Evolutionary conservation across 2,329 filamentous ascomycete genomes (phyloP).

Genomic region (Nigrospora oryzae): DNA sequence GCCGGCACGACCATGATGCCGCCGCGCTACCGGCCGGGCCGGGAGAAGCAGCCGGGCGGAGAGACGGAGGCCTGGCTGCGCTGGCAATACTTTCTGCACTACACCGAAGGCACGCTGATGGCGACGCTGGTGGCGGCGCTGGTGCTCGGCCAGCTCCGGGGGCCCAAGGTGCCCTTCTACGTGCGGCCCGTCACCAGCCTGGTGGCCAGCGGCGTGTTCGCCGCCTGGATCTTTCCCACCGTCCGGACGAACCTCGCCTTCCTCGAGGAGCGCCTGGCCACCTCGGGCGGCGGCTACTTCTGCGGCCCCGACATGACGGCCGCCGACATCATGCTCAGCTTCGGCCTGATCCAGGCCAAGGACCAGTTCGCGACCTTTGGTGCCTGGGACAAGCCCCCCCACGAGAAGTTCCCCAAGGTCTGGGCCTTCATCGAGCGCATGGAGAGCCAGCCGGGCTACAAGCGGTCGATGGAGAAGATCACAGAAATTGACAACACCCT

Average conservation of each 20-base stretch:
- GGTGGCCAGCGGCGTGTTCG: slow-evolving; percentile 33
- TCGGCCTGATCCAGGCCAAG: slow-evolving; percentile 37
- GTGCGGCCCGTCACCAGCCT: slow-evolving; percentile 40
- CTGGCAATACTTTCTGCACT: slow-evolving; percentile 69
- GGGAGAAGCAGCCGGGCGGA: slow-evolving; percentile 47
- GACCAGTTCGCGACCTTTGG: slow-evolving; percentile 29
- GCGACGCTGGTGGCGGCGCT: slow-evolving; percentile 13
- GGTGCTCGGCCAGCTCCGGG: slow-evolving; percentile 27
- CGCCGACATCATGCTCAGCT: slow-evolving; percentile 46
- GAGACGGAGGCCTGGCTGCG: slow-evolving; percentile 54
- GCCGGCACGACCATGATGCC: slow-evolving; percentile 40
- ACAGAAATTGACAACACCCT: slow-evolving; percentile 36
- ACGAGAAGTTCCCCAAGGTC: slow-evolving; percentile 31
- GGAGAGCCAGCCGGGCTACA: slow-evolving; percentile 37
- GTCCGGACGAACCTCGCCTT: slow-evolving; percentile 37
- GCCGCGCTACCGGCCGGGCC: slow-evolving; percentile 45
- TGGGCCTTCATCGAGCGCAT: slow-evolving; percentile 37
- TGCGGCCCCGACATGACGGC: slow-evolving; percentile 40
- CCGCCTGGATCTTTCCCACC: slow-evolving; percentile 37
- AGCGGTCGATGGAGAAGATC: slow-evolving; percentile 38
- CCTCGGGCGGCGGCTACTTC: slow-evolving; percentile 36
- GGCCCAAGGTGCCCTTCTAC: slow-evolving; percentile 39
- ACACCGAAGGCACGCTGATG: slow-evolving; percentile 72
- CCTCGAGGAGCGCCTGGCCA: slow-evolving; percentile 38
- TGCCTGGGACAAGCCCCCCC: slow-evolving; percentile 30